phyloP scores from a whole-genome alignment of 768 basidiomycete genomes.

The Tylopilus sp. region DNA sequence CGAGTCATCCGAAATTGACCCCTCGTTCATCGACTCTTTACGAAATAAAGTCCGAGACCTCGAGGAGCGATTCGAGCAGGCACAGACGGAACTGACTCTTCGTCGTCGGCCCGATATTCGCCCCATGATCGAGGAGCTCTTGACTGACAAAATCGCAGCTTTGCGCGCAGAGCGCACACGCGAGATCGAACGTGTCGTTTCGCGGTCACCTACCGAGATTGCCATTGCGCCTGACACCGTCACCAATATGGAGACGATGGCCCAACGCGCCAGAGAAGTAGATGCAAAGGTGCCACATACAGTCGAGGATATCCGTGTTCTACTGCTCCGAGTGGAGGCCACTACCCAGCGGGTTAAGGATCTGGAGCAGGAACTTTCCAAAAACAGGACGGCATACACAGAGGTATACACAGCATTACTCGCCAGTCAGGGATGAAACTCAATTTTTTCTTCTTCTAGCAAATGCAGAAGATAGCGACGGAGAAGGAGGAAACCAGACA shows the following conservation, averaged over 20 bases:
- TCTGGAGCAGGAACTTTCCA: constrained; percentile 22
- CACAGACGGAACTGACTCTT: constrained; percentile 29
- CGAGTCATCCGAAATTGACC: not conserved
- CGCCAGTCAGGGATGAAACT: not conserved
- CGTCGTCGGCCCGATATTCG: constrained; percentile 16
- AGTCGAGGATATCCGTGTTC: constrained; percentile 23
- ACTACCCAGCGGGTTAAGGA: constrained; percentile 17
- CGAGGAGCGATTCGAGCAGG: constrained; percentile 30
- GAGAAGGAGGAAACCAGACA: constrained; percentile 13
- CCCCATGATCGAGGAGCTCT: constrained; percentile 16
- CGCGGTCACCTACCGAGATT: constrained; percentile 17
- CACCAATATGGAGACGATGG: constrained; percentile 17
- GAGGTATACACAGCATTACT: constrained; percentile 14
- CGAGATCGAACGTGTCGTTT: constrained; percentile 17
- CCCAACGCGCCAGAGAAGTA: constrained; percentile 16
- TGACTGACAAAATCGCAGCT: constrained; percentile 16
- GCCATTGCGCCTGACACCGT: constrained; percentile 17
- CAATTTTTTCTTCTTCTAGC: constrained; percentile 12
- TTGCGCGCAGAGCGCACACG: constrained; percentile 21
- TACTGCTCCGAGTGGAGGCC: constrained; percentile 24
- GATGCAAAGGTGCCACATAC: constrained; percentile 22
- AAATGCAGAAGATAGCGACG: constrained; percentile 15
- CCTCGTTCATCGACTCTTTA: constrained; percentile 9
- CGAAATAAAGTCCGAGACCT: constrained; percentile 19
- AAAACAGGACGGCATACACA: constrained; percentile 11